Percentiles rank a stretch among this genome's conserved stretches.
phyloP scores from a whole-genome alignment of 768 basidiomycete species.

The Agaricus sinodeliciosus region DNA sequence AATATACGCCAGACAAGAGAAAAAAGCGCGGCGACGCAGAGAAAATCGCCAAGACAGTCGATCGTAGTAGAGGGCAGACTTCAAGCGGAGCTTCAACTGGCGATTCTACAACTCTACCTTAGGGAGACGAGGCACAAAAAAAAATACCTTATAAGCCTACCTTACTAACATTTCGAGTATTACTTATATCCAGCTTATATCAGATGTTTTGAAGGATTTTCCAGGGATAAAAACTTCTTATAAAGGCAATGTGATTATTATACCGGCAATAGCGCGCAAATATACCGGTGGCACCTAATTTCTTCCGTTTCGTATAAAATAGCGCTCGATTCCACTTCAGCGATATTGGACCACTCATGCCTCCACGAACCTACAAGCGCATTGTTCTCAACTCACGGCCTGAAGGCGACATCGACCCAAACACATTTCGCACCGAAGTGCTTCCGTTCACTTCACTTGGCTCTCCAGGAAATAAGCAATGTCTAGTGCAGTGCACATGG shows the following conservation, averaged over 20 bases:
- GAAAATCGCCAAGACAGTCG: neutral
- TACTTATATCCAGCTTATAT: too few species aligned
- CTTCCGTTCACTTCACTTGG: constrained; percentile 40
- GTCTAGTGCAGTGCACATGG: constrained; percentile 75
- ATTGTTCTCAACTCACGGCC: constrained; percentile 79
- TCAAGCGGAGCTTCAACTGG: too few species aligned
- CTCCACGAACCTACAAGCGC: constrained; percentile 41
- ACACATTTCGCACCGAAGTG: constrained; percentile 64
- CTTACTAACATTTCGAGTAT: too few species aligned
- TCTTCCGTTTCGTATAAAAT: too few species aligned
- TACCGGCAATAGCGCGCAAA: too few species aligned
- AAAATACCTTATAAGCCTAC: too few species aligned
- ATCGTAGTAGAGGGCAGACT: neutral
- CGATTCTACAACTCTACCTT: too few species aligned
- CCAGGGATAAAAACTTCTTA: too few species aligned
- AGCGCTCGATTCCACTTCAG: neutral
- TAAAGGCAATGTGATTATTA: too few species aligned
- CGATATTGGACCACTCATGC: constrained; percentile 1
- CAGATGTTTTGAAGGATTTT: too few species aligned
- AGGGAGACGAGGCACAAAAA: too few species aligned
- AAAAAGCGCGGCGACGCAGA: neutral
- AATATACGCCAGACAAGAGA: neutral
- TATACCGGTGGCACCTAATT: too few species aligned
- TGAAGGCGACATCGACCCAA: constrained; percentile 53
- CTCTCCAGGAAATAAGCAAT: constrained; percentile 44